Conservation (phyloP, 1,284 basidiomycete species). For the Neolentinus lepideus region DNA sequence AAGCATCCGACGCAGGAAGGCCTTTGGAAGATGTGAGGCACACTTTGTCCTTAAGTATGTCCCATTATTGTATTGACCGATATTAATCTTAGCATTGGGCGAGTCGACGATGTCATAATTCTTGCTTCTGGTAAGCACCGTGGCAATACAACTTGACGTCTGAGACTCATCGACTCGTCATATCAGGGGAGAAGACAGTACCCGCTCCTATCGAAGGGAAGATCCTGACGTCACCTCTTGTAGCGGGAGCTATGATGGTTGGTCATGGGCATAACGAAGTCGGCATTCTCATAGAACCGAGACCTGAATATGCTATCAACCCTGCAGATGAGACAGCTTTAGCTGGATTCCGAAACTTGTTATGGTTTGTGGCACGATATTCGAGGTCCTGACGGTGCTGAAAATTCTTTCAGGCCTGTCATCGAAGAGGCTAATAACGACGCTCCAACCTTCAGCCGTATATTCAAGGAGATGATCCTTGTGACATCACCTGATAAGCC, state of each 20-base stretch:
- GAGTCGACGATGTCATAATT: conserved; percentile 16
- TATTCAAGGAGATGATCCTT: conserved; percentile 13
- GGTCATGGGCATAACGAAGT: conserved; percentile 29
- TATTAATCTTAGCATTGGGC: conserved; percentile 12
- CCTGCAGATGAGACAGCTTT: conserved; percentile 19
- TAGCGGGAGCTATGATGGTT: conserved; percentile 25
- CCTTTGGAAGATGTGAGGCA: conserved; percentile 20
- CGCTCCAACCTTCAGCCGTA: conserved; percentile 14
- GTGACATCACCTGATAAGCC: conserved; percentile 6
- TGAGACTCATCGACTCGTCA: not conserved
- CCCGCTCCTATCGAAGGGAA: conserved; percentile 23
- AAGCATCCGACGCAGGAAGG: conserved; percentile 20
- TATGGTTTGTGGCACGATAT: conserved; percentile 24
- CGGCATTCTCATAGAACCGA: conserved; percentile 33
- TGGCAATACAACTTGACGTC: not conserved
- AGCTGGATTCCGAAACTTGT: conserved; percentile 21
- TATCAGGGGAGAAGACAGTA: conserved; percentile 21
- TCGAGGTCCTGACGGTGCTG: not conserved
- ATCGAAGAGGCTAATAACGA: conserved; percentile 13
- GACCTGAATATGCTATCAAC: conserved; percentile 17
- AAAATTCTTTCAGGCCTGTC: conserved; percentile 8
- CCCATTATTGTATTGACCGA: not conserved
- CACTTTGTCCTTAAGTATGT: not conserved
- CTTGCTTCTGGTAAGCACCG: conserved; percentile 11
- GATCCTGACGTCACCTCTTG: not conserved